These are phyloP conservation scores for Pseudognaphalium luteoalbum DNA, from an alignment of 129 eudicot species.

Conservation along the genomic window DNA sequence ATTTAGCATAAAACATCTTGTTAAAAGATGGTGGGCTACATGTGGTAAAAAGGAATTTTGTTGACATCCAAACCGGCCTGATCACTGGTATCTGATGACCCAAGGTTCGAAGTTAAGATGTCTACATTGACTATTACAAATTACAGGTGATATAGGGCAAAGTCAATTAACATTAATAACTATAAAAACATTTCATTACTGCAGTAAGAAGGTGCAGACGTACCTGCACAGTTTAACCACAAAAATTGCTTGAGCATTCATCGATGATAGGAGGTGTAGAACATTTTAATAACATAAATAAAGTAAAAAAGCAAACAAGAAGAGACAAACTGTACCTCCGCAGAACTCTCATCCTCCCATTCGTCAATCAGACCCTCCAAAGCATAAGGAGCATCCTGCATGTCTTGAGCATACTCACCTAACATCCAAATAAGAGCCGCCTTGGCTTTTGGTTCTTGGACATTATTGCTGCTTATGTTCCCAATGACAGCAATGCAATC, in stretches of 20 bases:
- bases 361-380: constrained; percentile 80
- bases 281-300: neutral
- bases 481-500: constrained; percentile 99
- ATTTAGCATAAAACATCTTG: no score
- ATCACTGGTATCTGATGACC: no score
- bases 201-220: constrained; percentile 96
- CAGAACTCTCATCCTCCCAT: constrained; percentile 93
- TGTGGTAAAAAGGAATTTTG: no score
- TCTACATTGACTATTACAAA: no score
- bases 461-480: constrained; percentile 90
- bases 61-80: no score
- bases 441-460: constrained; percentile 98
- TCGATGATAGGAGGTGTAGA: neutral
- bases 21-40: no score
- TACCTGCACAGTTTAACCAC: constrained; percentile 51
- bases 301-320: neutral
- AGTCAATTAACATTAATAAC: no score
- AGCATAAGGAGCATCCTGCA: constrained; percentile 95
- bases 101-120: no score
- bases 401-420: constrained; percentile 96
- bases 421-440: constrained; percentile 99
- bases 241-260: constrained; percentile 7
- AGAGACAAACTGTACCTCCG: constrained; percentile 60
- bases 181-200: constrained; percentile 77
- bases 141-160: no score